These are phyloP conservation scores for Mortierella sp. DNA, from an alignment of 371 early-diverging fungal species.

Conservation along the genomic window DNA sequence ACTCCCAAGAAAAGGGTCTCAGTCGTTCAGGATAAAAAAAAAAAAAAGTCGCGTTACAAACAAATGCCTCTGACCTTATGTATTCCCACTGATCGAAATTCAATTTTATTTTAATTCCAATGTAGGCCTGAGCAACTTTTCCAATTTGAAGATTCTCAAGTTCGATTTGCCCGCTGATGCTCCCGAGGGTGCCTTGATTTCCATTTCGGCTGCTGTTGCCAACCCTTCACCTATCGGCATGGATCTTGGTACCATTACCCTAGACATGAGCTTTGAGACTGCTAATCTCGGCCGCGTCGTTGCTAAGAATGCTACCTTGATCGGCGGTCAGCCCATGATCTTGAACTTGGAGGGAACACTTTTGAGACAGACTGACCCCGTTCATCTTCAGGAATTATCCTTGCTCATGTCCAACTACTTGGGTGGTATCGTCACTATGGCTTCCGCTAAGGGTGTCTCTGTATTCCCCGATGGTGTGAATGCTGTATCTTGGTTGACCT, in stretches of 20 bases:
- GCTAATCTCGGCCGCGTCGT: slow-evolving; percentile 65
- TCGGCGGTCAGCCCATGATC: slow-evolving; percentile 61
- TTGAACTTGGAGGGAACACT: slow-evolving; percentile 66
- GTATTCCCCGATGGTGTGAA: slow-evolving; percentile 69
- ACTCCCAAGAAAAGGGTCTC: background rate
- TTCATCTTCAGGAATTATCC: slow-evolving; percentile 60
- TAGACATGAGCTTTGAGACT: slow-evolving; percentile 66
- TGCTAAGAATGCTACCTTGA: slow-evolving; percentile 60
- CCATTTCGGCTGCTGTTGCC: slow-evolving; percentile 61
- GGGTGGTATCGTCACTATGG: slow-evolving; percentile 60
- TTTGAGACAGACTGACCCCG: slow-evolving; percentile 59
- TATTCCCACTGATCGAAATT: background rate
- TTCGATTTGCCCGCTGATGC: slow-evolving; percentile 69
- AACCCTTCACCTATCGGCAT: slow-evolving; percentile 74
- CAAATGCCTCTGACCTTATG: too few relatives aligned
- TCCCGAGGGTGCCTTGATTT: slow-evolving; percentile 51
- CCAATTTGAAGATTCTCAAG: slow-evolving; percentile 63
- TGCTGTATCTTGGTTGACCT: slow-evolving; percentile 65
- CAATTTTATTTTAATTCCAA: too few relatives aligned
- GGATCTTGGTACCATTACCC: slow-evolving; percentile 66
- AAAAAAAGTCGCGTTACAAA: background rate
- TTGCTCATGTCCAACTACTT: slow-evolving; percentile 69
- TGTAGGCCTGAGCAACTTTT: slow-evolving; percentile 61
- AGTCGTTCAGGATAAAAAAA: background rate
- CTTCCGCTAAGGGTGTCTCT: slow-evolving; percentile 68